Evolutionary conservation across 1,284 basidiomycete genomes (phyloP), one percentile per base, ranked within the genome.

Genomic region (Cystobasidium pallidum): DNA sequence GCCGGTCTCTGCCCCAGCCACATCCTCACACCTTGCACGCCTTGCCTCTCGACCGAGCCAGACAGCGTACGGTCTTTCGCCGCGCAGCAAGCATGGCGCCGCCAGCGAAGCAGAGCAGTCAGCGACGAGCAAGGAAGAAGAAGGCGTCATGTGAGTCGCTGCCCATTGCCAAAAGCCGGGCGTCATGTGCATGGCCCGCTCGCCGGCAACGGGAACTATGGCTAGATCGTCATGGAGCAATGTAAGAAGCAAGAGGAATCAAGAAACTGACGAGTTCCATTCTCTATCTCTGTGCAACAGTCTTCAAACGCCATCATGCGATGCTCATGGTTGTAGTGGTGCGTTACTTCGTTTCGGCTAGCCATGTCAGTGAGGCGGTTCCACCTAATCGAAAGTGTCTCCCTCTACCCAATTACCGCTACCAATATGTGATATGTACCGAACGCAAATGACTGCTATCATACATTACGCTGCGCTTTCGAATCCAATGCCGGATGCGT

Each of bases 261-360:
- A 28, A 4, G 49, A 47, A 39, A 51, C 47, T 55, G 64, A 70
- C 47, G 11, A 21, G 11, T 6, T n/a, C 13, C 24, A 3, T 24
- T 26, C 49, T 24, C 7, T 15, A 17, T 57, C 19, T 2, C 13
- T 28, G 8, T n/a, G 32, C 19, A 13, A 13, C 61, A 71, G 68
- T 71, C 61, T 58, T 71, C 61, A 57, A 71, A 30, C 59, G 61
- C 36, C 68, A 71, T 57, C 68, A 71, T 71, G 68, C 49, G 21
- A 49, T 32, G 21, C 32, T 71, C 15, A 49, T 51, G 28, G 34
- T 71, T 36, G 47, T 71, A 28, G 59, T 71, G 57, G 68, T 71
- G 68, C 55, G 65, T 57, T 11, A 15, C 43, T n/a, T 19, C 26
- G 30, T 54, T 54, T 32, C 51, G 51, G 30, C 54, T 19, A 17